Percentiles rank a stretch among this genome's conserved stretches.
These are phyloP conservation scores for Blastobotrys raffinosifermentans DNA, from an alignment of 1,139 yeast genomes.

Conservation along the genomic window DNA sequence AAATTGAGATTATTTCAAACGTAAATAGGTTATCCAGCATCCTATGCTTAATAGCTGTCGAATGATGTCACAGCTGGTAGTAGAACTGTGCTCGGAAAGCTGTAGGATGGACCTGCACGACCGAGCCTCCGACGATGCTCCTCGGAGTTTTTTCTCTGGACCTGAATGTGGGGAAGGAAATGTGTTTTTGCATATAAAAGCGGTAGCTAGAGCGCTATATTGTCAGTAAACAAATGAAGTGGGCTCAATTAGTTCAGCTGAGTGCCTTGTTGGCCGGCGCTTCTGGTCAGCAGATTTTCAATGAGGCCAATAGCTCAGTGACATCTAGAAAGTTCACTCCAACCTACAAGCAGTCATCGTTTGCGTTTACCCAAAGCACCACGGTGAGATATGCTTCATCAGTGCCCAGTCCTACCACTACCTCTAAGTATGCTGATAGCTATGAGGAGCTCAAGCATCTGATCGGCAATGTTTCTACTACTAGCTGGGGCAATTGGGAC, in stretches of 20 bases:
- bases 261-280: background rate
- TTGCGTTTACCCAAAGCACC: conserved; percentile 5
- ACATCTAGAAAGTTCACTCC: background rate
- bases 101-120: no score
- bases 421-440: conserved; percentile 3
- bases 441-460: conserved; percentile 3
- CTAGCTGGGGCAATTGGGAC: conserved; percentile 7
- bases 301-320: background rate
- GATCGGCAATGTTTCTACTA: conserved; percentile 5
- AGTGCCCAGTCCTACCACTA: conserved; percentile 5
- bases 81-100: no score
- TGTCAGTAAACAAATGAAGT: no score
- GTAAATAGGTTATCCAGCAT: no score
- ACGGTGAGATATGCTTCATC: conserved; percentile 4
- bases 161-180: no score
- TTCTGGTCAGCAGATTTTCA: conserved; percentile 2
- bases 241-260: no score
- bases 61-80: no score
- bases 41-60: no score
- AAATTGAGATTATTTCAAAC: no score
- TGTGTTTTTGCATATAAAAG: background rate
- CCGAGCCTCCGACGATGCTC: no score
- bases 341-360: conserved; percentile 1
- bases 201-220: no score
- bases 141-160: no score